Evolutionary conservation across 495 filamentous ascomycete species (phyloP), one percentile per base, ranked within the genome.

Genomic region (Neurospora tetrasperma): DNA sequence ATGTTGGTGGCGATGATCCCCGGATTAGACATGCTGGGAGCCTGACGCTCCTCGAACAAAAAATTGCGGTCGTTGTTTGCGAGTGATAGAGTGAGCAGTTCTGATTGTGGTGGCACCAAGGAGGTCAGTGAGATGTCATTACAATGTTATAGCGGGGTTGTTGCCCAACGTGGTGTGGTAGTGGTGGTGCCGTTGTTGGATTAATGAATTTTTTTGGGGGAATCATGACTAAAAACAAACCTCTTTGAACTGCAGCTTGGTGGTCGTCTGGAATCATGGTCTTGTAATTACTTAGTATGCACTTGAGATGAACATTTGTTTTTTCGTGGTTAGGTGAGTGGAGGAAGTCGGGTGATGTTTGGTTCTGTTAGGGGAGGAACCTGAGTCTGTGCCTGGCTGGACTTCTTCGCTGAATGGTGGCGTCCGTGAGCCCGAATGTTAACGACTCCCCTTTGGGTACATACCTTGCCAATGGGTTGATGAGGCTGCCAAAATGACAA

Each of bases 1-100:
- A 97, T 93, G 83, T 97, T 92, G 73, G 84, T 85, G 74, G 89
- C 86, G 76, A 87, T 82, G 20, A 89, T 83, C 69, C 86, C 85
- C 70, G 82, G 80, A 71, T 82, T 84, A 38, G 78, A 80, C 31
- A 83, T 80, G 71, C 74, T 82, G 66, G 79, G 84, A 59, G 79
- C 76, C 35, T 76, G 78, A 5, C 79, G 77, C 54, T 62, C 54
- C 23, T 9, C 54, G 54, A 18, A 62, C 0, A 62, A 12, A 62
- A 35, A 62, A 2, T 9, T 62, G 54, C 16, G 20, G 14, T 73
- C 74, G 77, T 76, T 74, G 73, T 71, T 59, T 42, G 70, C 31
- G 16, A 71, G 23, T 18, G 70, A 71, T 23, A 62, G 70, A n/a
- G 40, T 31, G 40, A 71, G 40, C 40, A 71, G 41, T 71, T 71